Base-by-base conservation (phyloP, 352 stramenopile species). In the Phytophthora pisi region DNA sequence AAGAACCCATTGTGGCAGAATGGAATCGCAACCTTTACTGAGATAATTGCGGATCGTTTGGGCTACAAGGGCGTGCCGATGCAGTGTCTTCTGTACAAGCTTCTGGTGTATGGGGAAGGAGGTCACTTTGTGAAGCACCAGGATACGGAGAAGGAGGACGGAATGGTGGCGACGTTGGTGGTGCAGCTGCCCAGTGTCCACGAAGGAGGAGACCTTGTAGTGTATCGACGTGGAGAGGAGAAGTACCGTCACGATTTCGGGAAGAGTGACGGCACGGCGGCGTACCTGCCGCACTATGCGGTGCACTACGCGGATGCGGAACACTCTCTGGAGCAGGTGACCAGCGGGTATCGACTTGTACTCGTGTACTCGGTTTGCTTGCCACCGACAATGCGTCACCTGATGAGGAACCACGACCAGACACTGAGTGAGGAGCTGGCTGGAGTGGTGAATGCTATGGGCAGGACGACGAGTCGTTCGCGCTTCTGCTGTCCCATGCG, bases 141-240 rank as follows among this genome's bases (percentile, higher is more conserved):
- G 34, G 75, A 42, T n/a, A 64, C 72, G 13, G 77, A 88, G 72
- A 88, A 86, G 40, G 61, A 88, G 49, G 62, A 59, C 2, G 73
- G 70, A 23, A 83, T 85, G 77, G 78, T 84, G 36, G 77, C 66
- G 1, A 84, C 75, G 11, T 51, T 88, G 5, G 60, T 82, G 45
- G 38, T 86, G 4, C 65, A 81, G 36, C 49, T 82, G 0, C 72
- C 79, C 0, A 63, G 57, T 13, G 8, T 40, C 2, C 66, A 64
- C 50, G n/a, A 67, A 63, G 67, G 60, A 18, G 58, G 65, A 34
- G 64, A 66, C 34, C 42, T 67, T 36, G 34, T 67, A 2, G 63
- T 70, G 18, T 70, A 66, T 45, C 38, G 50, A 38, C 36, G 52
- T 52, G 50, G 59, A 7, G 43, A 68, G 3, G 24, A 26, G 8